Evolutionary conservation across 768 basidiomycete species (phyloP).

Genomic region (Boletus subcaerulescens): DNA sequence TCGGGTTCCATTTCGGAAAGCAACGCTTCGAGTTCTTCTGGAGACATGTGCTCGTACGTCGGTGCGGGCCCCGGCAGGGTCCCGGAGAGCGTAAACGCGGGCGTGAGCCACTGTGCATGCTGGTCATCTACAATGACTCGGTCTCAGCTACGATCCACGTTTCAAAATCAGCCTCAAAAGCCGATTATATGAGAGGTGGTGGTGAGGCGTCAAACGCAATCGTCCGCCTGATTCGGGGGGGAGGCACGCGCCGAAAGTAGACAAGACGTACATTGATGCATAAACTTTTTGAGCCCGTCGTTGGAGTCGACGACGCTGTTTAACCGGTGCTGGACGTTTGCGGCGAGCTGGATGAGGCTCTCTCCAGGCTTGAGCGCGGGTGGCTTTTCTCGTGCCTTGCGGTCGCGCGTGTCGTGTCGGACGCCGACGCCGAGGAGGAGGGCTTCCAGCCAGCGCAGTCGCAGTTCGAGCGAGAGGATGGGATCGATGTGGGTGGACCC

Average conservation of each 20-base stretch:
- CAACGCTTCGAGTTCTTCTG: slow-evolving; percentile 67
- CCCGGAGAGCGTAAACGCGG: slow-evolving; percentile 73
- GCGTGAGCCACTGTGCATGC: slow-evolving; percentile 70
- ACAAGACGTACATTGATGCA: slow-evolving; percentile 59
- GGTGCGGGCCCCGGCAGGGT: slow-evolving; percentile 47
- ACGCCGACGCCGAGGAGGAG: slow-evolving; percentile 60
- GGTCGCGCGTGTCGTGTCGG: slow-evolving; percentile 44
- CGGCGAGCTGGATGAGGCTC: slow-evolving; percentile 56
- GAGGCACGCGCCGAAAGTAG: background rate
- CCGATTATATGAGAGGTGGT: background rate
- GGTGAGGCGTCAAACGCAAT: too few relatives aligned
- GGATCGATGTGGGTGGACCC: slow-evolving; percentile 49
- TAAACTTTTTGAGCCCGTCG: slow-evolving; percentile 71
- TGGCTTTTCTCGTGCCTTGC: slow-evolving; percentile 34
- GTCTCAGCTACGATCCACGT: background rate
- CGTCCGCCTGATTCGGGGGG: too few relatives aligned
- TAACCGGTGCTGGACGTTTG: slow-evolving; percentile 57
- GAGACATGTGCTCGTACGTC: slow-evolving; percentile 61
- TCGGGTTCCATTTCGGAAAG: slow-evolving; percentile 81
- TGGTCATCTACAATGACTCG: slow-evolving; percentile 55
- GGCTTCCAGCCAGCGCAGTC: slow-evolving; percentile 79
- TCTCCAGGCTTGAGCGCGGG: slow-evolving; percentile 49
- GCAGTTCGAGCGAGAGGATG: slow-evolving; percentile 65
- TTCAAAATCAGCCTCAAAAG: background rate
- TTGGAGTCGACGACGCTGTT: slow-evolving; percentile 59